A percentile compares a stretch with the other conserved stretches of the same genome.
Conservation (phyloP, 2,329 filamentous ascomycete genomes). For the Colletotrichum orchidophilum region DNA sequence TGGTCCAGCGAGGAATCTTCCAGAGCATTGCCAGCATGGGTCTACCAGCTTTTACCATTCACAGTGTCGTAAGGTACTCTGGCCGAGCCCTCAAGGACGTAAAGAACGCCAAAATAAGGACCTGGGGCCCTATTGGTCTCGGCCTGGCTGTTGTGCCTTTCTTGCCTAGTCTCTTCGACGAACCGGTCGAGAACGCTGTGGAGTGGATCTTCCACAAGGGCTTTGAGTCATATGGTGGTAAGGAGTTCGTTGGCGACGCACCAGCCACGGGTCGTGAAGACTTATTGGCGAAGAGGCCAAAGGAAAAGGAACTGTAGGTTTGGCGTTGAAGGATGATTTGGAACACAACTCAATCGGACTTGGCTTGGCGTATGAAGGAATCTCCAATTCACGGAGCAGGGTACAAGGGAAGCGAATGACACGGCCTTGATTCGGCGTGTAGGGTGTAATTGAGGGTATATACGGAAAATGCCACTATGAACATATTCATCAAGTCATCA, state of each 20-base stretch:
- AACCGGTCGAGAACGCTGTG: conserved; percentile 90
- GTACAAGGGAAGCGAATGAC: neutral
- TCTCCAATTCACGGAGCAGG: neutral
- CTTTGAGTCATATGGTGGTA: conserved; percentile 77
- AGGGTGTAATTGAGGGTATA: conserved; percentile 28
- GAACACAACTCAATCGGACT: conserved; percentile 19
- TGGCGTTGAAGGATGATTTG: neutral
- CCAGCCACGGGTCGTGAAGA: conserved; percentile 64
- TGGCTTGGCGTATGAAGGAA: conserved; percentile 19
- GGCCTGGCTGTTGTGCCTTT: conserved; percentile 82
- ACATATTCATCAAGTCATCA: conserved; percentile 26
- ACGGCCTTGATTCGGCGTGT: conserved; percentile 2
- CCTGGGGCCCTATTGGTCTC: conserved; percentile 91
- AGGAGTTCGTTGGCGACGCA: conserved; percentile 62
- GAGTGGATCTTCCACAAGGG: conserved; percentile 90
- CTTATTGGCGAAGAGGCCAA: conserved; percentile 47
- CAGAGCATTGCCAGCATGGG: conserved; percentile 94
- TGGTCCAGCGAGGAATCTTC: conserved; percentile 91
- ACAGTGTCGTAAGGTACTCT: conserved; percentile 90
- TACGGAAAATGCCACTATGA: conserved; percentile 23
- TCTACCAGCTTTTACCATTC: conserved; percentile 91
- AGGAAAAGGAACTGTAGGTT: conserved; percentile 34
- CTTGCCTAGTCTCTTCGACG: conserved; percentile 85
- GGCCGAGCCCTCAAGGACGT: conserved; percentile 84
- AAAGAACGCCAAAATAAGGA: conserved; percentile 80